Evolutionary conservation across 2,329 filamentous ascomycete species (phyloP).

Genomic region (Talaromyces sp.): DNA sequence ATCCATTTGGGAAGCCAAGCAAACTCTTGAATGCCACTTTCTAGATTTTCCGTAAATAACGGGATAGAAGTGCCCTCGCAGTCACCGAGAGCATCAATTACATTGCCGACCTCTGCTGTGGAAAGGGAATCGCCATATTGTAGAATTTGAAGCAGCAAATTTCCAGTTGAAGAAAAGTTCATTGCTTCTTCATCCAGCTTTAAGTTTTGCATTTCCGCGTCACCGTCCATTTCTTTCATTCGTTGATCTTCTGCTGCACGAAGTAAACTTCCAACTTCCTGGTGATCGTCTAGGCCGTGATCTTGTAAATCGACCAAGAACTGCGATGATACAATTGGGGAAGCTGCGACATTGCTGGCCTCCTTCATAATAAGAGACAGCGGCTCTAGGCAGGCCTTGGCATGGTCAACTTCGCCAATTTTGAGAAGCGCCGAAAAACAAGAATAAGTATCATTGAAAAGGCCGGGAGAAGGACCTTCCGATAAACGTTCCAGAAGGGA

Average conservation of each 20-base stretch:
- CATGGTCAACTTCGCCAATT: slow-evolving; percentile 16
- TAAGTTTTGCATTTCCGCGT: neutral
- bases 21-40: slow-evolving; percentile 15
- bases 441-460: slow-evolving; percentile 16
- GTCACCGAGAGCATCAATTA: slow-evolving; percentile 29
- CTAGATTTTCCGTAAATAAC: slow-evolving; percentile 10
- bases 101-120: slow-evolving; percentile 16
- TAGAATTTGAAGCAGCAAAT: slow-evolving; percentile 22
- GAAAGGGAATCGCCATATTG: slow-evolving; percentile 27
- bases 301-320: slow-evolving; percentile 8
- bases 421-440: slow-evolving; percentile 22
- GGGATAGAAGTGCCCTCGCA: slow-evolving; percentile 24
- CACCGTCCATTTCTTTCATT: too few relatives aligned
- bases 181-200: slow-evolving; percentile 19
- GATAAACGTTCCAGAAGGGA: neutral
- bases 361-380: slow-evolving; percentile 7
- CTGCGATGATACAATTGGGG: neutral
- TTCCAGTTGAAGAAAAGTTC: slow-evolving; percentile 18
- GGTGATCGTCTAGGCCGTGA: slow-evolving; percentile 17
- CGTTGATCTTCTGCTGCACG: neutral
- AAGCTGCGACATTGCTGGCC: neutral
- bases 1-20: slow-evolving; percentile 29
- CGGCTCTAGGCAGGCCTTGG: slow-evolving; percentile 18
- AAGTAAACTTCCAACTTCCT: neutral
- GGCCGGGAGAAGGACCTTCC: slow-evolving; percentile 4